Evolutionary conservation across 2,329 filamentous ascomycete genomes (phyloP), one percentile per base, ranked within the genome.

Genomic region (Colletotrichum sp.): DNA sequence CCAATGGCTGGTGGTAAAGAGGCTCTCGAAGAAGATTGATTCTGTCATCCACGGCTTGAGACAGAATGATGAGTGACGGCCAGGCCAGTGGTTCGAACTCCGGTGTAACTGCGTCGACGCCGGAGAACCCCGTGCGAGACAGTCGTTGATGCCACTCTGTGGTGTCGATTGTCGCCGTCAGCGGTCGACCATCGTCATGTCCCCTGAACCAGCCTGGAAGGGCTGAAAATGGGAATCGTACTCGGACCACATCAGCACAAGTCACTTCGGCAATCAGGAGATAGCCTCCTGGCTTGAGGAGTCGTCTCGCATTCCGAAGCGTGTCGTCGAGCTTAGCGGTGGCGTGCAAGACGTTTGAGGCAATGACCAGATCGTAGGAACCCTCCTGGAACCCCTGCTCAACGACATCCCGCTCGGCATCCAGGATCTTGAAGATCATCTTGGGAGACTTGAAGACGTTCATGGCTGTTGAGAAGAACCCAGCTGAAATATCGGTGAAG

Each of bases 241-340:
- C 34, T n/a, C 32, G 63, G 7, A 66, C 12, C 24, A 39, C 63
- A 24, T 52, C 32, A 26, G 30, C n/a, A 2, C 59, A 62, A 62
- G 71, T 62, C 7, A 74, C 32, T 28, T 74, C 71, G 8, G 34
- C 26, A 15, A 74, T 57, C 9, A 74, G n/a, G 1, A 86, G 77
- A 34, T 78, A 79, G 1, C 85, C 85, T 18, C 80, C 79, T 0
- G 83, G 83, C n/a, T 79, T 78, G 2, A 87, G 79, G 4, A 85
- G 77, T 63, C 71, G 72, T 16, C 57, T 76, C 4, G 78, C 66
- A 62, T 82, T 80, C 5, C 59, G 57, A 28, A 84, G 44, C 1
- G 82, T 79, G 4, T 67, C 30, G 18, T 80, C 55, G 6, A 82
- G 74, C 5, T 71, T 71, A 15, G 63, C 74, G 3, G 81, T 83